A percentile compares a stretch with the other conserved stretches of the same genome.
phyloP scores from a whole-genome alignment of 805 yeast species.

The Candida gorgasii region DNA sequence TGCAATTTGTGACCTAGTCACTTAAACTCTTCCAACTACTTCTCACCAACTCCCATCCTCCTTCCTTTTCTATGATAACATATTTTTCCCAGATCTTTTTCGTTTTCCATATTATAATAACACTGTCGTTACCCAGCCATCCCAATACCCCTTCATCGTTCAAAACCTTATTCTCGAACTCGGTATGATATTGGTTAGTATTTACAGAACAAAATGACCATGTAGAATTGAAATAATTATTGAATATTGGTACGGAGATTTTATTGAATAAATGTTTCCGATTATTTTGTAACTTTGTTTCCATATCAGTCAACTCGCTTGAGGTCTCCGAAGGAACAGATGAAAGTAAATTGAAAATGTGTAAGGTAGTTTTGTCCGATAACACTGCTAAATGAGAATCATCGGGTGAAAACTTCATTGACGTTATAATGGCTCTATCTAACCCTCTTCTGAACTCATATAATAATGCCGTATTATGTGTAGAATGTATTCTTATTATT shows the following conservation, averaged over 20 bases:
- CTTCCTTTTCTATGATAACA: slow-evolving; percentile 53
- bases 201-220: slow-evolving; percentile 87
- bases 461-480: slow-evolving; percentile 65
- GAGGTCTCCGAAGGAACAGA: slow-evolving; percentile 7
- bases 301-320: slow-evolving; percentile 8
- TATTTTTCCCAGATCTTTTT: slow-evolving; percentile 87
- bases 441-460: slow-evolving; percentile 88
- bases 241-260: slow-evolving; percentile 56
- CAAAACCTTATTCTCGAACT: slow-evolving; percentile 13
- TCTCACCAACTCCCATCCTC: slow-evolving; percentile 23
- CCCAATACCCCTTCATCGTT: slow-evolving; percentile 48
- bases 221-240: slow-evolving; percentile 72
- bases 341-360: slow-evolving; percentile 61
- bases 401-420: slow-evolving; percentile 80
- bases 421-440: slow-evolving; percentile 78
- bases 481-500: slow-evolving; percentile 69
- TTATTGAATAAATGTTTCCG: slow-evolving; percentile 67
- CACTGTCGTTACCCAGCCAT: slow-evolving; percentile 74
- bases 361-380: slow-evolving; percentile 87
- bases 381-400: slow-evolving; percentile 79
- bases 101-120: slow-evolving; percentile 73
- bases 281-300: slow-evolving; percentile 31
- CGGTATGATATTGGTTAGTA: slow-evolving; percentile 40
- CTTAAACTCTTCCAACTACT: slow-evolving; percentile 27
- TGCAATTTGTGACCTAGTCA: too few relatives aligned